Evolutionary conservation across 1,284 basidiomycete species (phyloP).

Genomic region (Cystobasidium slooffiae): DNA sequence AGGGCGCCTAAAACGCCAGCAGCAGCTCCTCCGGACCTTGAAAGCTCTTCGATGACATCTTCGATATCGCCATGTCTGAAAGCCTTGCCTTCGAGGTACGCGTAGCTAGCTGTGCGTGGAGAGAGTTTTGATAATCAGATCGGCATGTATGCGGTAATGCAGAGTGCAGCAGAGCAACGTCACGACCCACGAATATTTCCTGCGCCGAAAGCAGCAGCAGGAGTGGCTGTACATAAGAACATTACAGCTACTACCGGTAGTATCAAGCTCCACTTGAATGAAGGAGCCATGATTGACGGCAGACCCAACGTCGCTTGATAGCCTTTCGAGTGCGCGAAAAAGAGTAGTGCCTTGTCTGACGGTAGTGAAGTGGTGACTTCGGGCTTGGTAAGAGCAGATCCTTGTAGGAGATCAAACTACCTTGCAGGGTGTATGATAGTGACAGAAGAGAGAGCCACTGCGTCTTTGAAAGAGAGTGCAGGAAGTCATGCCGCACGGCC

Average conservation of each 20-base stretch:
- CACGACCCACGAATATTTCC: constrained; percentile 33
- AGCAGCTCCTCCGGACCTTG: constrained; percentile 43
- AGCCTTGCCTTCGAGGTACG: constrained; percentile 46
- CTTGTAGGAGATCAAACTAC: too few species aligned
- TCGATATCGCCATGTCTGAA: constrained; percentile 53
- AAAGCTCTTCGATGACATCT: constrained; percentile 26
- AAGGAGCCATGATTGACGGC: neutral
- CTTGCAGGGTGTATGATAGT: neutral
- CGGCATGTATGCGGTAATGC: neutral
- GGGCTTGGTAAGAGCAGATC: neutral
- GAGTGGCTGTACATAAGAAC: constrained; percentile 11
- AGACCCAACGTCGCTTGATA: neutral
- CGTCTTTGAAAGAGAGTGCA: neutral
- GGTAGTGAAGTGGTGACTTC: neutral
- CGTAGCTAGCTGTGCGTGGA: constrained; percentile 28
- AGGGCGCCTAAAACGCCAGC: constrained; percentile 49
- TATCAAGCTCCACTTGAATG: constrained; percentile 17
- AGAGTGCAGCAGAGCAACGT: neutral
- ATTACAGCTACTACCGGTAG: constrained; percentile 19
- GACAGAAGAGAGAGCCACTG: neutral
- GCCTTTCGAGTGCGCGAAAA: neutral
- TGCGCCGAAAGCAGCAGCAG: constrained; percentile 33
- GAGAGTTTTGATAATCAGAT: neutral
- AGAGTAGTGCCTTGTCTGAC: constrained; percentile 2
- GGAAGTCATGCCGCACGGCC: neutral